A percentile compares a stretch with the other conserved stretches of the same genome.
Evolutionary conservation across 306 rosid species (phyloP).

Genomic region (Geum urbanum): DNA sequence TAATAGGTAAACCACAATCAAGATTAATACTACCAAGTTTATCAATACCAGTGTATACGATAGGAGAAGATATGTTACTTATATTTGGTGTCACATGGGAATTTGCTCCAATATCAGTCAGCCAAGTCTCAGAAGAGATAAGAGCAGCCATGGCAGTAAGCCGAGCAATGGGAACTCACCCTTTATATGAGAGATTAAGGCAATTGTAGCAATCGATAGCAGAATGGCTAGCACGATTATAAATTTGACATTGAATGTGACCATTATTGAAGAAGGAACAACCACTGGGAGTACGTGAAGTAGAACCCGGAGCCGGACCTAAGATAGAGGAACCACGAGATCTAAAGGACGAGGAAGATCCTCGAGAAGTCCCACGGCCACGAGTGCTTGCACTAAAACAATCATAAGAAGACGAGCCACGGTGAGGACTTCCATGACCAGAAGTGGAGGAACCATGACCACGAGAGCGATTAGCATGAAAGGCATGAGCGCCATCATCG

Average conservation of each 20-base stretch:
- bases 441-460: too few relatives aligned
- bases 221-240: not conserved
- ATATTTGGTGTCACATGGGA: not conserved
- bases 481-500: too few relatives aligned
- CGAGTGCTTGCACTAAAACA: too few relatives aligned
- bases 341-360: too few relatives aligned
- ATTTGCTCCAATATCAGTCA: not conserved
- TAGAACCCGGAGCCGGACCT: too few relatives aligned
- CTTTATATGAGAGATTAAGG: not conserved
- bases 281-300: too few relatives aligned
- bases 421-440: too few relatives aligned
- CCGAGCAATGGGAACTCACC: not conserved
- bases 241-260: not conserved
- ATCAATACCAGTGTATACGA: not conserved
- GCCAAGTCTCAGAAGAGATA: not conserved
- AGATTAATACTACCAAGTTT: not conserved
- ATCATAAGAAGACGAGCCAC: too few relatives aligned
- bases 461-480: too few relatives aligned
- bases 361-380: too few relatives aligned
- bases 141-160: not conserved
- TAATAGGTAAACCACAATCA: not conserved
- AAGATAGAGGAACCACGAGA: too few relatives aligned
- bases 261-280: not conserved
- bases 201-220: not conserved
- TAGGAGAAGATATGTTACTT: not conserved